Percentiles rank a stretch among this genome's conserved stretches.
These are phyloP conservation scores for Tetrahymena borealis DNA, from an alignment of 73 alveolate genomes.

Conservation along the genomic window DNA sequence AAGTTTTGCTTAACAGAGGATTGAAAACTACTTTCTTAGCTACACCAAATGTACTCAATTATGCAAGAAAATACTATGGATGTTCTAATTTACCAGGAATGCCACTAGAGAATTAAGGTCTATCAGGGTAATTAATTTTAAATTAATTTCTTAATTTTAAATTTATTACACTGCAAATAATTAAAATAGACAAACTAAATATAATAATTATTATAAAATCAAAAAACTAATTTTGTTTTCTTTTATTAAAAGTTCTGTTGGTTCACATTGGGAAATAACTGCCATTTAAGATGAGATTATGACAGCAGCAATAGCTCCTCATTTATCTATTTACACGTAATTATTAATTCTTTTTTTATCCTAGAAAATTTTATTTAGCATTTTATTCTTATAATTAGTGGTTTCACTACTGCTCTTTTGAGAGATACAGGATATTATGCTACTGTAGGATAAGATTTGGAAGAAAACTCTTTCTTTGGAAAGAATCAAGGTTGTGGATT, in stretches of 20 bases:
- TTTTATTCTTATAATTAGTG: background rate
- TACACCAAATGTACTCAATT: background rate
- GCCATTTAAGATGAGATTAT: background rate
- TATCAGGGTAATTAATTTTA: background rate
- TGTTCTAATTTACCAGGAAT: background rate
- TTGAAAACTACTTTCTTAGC: background rate
- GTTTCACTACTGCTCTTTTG: background rate
- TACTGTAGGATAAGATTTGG: background rate
- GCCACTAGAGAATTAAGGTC: background rate
- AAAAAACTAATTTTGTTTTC: no score
- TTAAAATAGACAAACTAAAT: no score
- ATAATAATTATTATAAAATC: no score
- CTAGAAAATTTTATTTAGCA: background rate
- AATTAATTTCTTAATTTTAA: no score
- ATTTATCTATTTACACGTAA: background rate
- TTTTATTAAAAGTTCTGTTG: background rate
- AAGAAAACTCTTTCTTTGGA: background rate
- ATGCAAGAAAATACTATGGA: background rate
- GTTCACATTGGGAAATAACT: background rate
- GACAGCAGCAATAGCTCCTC: background rate
- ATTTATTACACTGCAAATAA: no score
- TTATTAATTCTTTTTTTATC: background rate
- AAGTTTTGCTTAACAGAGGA: background rate
- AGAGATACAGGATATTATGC: background rate
- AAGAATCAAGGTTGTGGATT: background rate